Evolutionary conservation across 768 basidiomycete species (phyloP).

Genomic region (Naganishia onofrii): DNA sequence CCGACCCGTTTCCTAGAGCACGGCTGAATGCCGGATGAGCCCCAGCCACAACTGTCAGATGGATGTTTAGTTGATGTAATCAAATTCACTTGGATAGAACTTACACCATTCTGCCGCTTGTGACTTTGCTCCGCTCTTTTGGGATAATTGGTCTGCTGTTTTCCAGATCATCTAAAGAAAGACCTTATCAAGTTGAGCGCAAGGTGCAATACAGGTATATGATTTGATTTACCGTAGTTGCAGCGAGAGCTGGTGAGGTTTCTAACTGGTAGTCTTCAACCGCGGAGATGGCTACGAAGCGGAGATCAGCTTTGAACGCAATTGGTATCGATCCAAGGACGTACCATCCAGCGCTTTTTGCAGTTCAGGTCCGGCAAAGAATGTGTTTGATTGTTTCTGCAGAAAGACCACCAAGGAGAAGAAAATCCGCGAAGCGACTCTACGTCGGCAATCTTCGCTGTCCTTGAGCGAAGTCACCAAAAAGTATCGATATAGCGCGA

Average conservation of each 20-base stretch:
- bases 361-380: background rate
- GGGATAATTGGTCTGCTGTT: constrained; percentile 6
- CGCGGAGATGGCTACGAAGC: background rate
- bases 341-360: constrained; percentile 3
- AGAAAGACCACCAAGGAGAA: background rate
- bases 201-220: too few relatives aligned
- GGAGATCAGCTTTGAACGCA: background rate
- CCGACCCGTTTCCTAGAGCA: background rate
- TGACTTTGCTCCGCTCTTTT: background rate
- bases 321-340: background rate
- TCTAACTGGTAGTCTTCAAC: constrained; percentile 3
- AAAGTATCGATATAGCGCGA: constrained; percentile 6
- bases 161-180: constrained; percentile 13
- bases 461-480: background rate
- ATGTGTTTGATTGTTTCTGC: background rate
- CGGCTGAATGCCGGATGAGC: background rate
- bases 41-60: background rate
- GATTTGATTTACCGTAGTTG: background rate
- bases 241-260: background rate
- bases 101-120: constrained; percentile 22
- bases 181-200: background rate
- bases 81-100: too few relatives aligned
- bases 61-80: background rate
- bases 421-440: background rate
- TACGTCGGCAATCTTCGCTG: background rate